These are phyloP conservation scores for Kluyveromyces sp. DNA, from an alignment of 1,139 yeast genomes.

Conservation along the genomic window DNA sequence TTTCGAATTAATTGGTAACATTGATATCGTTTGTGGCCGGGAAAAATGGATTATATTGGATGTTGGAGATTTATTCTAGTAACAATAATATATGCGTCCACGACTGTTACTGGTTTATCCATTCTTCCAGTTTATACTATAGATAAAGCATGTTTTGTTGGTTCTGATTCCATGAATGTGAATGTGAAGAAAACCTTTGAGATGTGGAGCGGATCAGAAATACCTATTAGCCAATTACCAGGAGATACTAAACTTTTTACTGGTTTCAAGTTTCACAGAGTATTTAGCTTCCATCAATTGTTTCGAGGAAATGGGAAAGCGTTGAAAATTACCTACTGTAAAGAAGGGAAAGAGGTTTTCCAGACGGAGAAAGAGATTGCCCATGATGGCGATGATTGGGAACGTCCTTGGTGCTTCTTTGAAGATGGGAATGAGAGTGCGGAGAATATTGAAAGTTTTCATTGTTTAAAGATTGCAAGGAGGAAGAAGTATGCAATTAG, in stretches of 20 bases:
- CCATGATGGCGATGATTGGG: constrained; percentile 44
- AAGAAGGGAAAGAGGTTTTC: constrained; percentile 44
- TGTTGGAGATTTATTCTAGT: background rate
- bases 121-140: background rate
- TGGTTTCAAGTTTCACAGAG: constrained; percentile 53
- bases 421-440: constrained; percentile 21
- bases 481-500: constrained; percentile 50
- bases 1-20: too few relatives aligned
- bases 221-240: background rate
- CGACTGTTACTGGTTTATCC: background rate
- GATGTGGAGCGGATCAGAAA: constrained; percentile 2
- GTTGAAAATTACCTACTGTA: constrained; percentile 47
- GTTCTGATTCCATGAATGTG: background rate
- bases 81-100: background rate
- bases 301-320: constrained; percentile 40
- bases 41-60: too few relatives aligned
- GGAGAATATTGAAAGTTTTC: constrained; percentile 21
- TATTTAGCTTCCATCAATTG: constrained; percentile 38
- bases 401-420: constrained; percentile 42
- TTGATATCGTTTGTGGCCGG: too few relatives aligned
- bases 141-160: constrained; percentile 1
- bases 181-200: constrained; percentile 4
- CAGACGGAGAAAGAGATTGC: constrained; percentile 35
- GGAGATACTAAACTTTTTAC: constrained; percentile 32
- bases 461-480: constrained; percentile 58